Conservation (phyloP, 176 grass and related monocot genomes). For the Triticum dicoccoides region DNA sequence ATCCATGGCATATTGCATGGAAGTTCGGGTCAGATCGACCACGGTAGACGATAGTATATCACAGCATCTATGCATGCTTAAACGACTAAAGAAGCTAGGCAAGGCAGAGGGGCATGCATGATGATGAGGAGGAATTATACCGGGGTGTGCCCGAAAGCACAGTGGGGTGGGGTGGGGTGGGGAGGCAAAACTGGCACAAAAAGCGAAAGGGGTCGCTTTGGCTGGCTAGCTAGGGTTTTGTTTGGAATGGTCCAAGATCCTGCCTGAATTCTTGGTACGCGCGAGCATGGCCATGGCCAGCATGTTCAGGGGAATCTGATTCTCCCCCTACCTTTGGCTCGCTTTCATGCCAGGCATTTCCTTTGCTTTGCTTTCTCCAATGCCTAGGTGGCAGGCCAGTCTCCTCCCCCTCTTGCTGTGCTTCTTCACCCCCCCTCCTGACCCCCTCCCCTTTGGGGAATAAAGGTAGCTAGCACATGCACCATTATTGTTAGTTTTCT, state of each 20-base stretch:
- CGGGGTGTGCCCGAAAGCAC: slow-evolving; percentile 12
- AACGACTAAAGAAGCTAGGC: neutral
- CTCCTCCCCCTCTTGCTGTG: neutral
- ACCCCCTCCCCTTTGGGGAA: neutral
- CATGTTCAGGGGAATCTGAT: slow-evolving; percentile 24
- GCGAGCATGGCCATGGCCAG: slow-evolving; percentile 7
- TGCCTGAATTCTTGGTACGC: slow-evolving; percentile 19
- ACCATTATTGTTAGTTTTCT: neutral
- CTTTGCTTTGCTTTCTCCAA: slow-evolving; percentile 12
- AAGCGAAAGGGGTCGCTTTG: neutral
- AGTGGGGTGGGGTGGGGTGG: neutral
- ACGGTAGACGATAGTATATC: neutral
- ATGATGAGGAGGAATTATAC: slow-evolving; percentile 10
- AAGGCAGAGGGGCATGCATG: neutral
- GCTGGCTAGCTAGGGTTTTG: slow-evolving; percentile 14
- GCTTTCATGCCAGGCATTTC: neutral
- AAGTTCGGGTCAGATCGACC: neutral
- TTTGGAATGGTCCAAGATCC: slow-evolving; percentile 24
- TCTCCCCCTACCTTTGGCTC: neutral
- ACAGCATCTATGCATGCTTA: neutral
- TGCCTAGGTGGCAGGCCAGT: slow-evolving; percentile 8
- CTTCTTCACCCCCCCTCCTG: neutral
- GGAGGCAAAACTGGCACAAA: slow-evolving; percentile 23
- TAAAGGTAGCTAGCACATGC: neutral
- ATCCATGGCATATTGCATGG: neutral